phyloP scores from a whole-genome alignment of 164 flowering plant genomes.

The Umbellularia californica region DNA sequence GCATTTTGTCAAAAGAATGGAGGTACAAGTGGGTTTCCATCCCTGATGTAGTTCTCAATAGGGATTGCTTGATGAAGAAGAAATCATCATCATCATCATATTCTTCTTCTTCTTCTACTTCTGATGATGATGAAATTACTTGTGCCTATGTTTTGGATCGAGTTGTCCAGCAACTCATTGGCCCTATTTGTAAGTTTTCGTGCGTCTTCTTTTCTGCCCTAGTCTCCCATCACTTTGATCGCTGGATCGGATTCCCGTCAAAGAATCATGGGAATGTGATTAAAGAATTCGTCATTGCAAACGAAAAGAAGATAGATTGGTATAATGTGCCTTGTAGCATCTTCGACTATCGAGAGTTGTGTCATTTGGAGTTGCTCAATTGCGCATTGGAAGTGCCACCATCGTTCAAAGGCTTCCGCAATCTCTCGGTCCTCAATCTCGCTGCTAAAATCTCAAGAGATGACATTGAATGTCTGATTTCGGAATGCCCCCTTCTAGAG shows the following conservation, averaged over 20 bases:
- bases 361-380: conserved; percentile 41
- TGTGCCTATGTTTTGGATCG: conserved; percentile 44
- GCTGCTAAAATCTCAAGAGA: background rate
- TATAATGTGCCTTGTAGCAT: conserved; percentile 47
- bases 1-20: conserved; percentile 53
- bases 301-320: conserved; percentile 33
- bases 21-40: conserved; percentile 49
- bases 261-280: conserved; percentile 23
- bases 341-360: conserved; percentile 35
- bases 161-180: conserved; percentile 46
- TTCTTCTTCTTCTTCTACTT: conserved; percentile 12
- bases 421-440: conserved; percentile 52
- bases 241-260: conserved; percentile 48
- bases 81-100: background rate
- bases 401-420: conserved; percentile 36
- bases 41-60: conserved; percentile 46
- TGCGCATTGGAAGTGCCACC: conserved; percentile 41
- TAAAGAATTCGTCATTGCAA: conserved; percentile 38
- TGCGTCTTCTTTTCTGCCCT: conserved; percentile 37
- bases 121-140: conserved; percentile 23
- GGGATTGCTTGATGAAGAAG: conserved; percentile 14
- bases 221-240: conserved; percentile 37
- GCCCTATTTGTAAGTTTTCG: conserved; percentile 47
- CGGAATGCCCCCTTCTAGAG: too few relatives aligned
- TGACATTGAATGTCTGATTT: too few relatives aligned